Evolutionary conservation across 169 alveolate species (phyloP), one percentile per base, ranked within the genome.

Genomic region (Fabrea salina): DNA sequence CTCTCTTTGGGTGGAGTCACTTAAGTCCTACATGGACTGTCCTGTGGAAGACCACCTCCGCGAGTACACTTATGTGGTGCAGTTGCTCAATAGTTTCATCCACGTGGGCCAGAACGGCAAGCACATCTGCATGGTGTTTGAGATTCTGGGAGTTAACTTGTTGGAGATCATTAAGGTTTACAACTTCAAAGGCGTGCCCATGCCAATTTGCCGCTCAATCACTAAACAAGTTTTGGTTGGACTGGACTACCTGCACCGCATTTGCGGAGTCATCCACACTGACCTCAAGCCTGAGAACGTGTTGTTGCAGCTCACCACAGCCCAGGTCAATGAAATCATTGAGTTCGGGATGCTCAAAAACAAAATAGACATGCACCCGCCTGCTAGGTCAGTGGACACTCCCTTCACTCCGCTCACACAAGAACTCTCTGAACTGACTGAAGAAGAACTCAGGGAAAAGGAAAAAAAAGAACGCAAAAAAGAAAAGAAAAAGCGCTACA

Each of bases 231-330:
- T 97, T 13, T 86, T 98, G 67, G 91, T 97, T 68, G 99, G 99
- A 13, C 86, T 98, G 50, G 99, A 98, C 86, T 98, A 96, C 86
- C 92, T 98, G 58, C 99, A 96, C 80, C 94, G 97, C 49, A 94
- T 94, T 70, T 96, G 98, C 75, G 96, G 97, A 72, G 96, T 98
- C 58, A 98, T 98, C 79, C 99, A 98, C 86, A 98, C 99, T 11
- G 99, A 98, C 90, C 91, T 98, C 78, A 98, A 98, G 88, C 99
- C 99, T 27, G 99, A 98, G 87, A 98, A 98, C 86, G 98, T 98
- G 13, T 87, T 90, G 11, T 86, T 95, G 35, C 87, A 67, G 61
- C 78, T 67, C 7, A 67, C 78, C 13, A 33, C 39, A 67, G 61
- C 78, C 16, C 61, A 67, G 41, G n/a, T 67, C 13, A 67, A 67